Conservation (phyloP, 371 early-diverging fungal species). For the Globomyces sp. region DNA sequence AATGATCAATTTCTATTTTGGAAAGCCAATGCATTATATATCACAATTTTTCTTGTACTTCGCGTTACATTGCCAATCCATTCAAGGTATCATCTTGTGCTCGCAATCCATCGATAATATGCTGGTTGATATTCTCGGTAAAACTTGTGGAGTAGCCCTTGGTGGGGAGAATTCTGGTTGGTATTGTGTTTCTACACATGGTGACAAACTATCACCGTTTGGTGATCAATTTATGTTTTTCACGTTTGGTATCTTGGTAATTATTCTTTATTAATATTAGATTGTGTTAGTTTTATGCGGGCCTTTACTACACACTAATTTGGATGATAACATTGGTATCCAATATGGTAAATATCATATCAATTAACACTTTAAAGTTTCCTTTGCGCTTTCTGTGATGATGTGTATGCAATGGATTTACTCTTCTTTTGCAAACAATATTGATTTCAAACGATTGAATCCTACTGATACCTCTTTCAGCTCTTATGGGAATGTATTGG, state of each 20-base stretch:
- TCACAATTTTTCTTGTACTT: slow-evolving; percentile 49
- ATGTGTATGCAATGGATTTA: slow-evolving; percentile 44
- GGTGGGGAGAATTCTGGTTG: slow-evolving; percentile 33
- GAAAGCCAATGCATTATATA: slow-evolving; percentile 28
- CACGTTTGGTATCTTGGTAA: slow-evolving; percentile 24
- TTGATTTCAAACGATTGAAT: not conserved
- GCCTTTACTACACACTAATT: slow-evolving; percentile 39
- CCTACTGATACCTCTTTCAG: not conserved
- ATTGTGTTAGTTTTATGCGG: slow-evolving; percentile 28
- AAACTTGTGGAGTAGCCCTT: slow-evolving; percentile 43
- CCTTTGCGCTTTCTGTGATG: slow-evolving; percentile 38
- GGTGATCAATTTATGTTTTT: slow-evolving; percentile 36
- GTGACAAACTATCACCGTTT: slow-evolving; percentile 34
- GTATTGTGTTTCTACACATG: not conserved
- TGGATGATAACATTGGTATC: slow-evolving; percentile 43
- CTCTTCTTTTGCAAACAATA: slow-evolving; percentile 13
- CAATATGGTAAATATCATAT: slow-evolving; percentile 29
- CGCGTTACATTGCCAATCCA: slow-evolving; percentile 40
- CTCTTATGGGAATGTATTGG: slow-evolving; percentile 23
- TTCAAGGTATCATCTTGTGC: slow-evolving; percentile 41
- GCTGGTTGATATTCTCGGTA: slow-evolving; percentile 41
- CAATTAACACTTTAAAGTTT: slow-evolving; percentile 9
- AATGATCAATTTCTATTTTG: slow-evolving; percentile 56
- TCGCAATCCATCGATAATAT: slow-evolving; percentile 47
- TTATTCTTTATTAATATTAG: slow-evolving; percentile 18